These are phyloP conservation scores for Pseudocercospora ulei DNA, from an alignment of 2,329 filamentous ascomycete species.

Conservation along the genomic window DNA sequence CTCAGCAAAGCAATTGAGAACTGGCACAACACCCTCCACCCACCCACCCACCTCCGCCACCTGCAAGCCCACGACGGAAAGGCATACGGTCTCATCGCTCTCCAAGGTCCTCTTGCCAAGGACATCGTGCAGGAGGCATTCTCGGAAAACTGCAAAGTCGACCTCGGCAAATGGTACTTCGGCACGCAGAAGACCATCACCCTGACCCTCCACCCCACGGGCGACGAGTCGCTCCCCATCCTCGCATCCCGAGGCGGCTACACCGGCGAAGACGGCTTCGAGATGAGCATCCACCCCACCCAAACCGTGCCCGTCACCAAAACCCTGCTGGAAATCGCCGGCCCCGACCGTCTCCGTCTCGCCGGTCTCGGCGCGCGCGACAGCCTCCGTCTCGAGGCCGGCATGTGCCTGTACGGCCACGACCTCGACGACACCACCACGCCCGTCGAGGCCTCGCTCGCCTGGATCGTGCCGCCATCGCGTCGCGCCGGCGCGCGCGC, in stretches of 20 bases:
- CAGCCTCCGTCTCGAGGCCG: constrained; percentile 84
- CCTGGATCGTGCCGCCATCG: constrained; percentile 77
- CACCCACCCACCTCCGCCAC: constrained; percentile 29
- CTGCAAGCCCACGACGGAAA: constrained; percentile 40
- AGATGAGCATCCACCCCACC: constrained; percentile 70
- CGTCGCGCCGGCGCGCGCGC: constrained; percentile 51
- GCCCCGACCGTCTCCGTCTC: constrained; percentile 58
- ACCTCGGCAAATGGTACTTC: constrained; percentile 65
- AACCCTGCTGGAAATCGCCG: constrained; percentile 53
- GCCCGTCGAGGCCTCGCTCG: constrained; percentile 55
- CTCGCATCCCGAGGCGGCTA: constrained; percentile 85
- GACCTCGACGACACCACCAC: constrained; percentile 75
- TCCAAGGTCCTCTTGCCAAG: constrained; percentile 74
- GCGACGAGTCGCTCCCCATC: constrained; percentile 44
- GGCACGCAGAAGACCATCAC: constrained; percentile 60
- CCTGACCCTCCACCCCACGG: constrained; percentile 50
- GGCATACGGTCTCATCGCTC: constrained; percentile 68
- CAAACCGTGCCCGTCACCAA: constrained; percentile 59
- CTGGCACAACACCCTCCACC: constrained; percentile 47
- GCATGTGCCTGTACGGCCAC: constrained; percentile 99
- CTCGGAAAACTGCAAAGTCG: constrained; percentile 40
- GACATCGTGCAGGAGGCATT: constrained; percentile 59
- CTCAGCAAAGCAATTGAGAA: constrained; percentile 58
- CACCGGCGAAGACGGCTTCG: constrained; percentile 96
- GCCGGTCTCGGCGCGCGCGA: constrained; percentile 87